Conservation (phyloP, 192 early-diverging fungal species). For the Podila minutissima region DNA sequence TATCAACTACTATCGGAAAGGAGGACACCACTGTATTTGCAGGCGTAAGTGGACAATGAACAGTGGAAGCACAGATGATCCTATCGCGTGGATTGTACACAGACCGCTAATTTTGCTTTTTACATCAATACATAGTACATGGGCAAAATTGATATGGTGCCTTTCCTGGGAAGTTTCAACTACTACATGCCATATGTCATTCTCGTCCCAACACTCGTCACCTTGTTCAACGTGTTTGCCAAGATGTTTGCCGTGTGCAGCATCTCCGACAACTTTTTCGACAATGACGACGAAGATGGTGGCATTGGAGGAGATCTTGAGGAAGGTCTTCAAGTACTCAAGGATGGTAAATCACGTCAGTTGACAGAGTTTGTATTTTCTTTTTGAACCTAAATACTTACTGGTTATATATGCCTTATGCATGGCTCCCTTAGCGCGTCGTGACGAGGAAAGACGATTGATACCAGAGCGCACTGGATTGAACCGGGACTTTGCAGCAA, state of each 20-base stretch:
- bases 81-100: conserved; percentile 56
- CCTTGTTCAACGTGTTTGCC: conserved; percentile 85
- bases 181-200: conserved; percentile 90
- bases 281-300: conserved; percentile 54
- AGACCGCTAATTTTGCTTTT: conserved; percentile 47
- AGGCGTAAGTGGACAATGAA: conserved; percentile 25
- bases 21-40: conserved; percentile 62
- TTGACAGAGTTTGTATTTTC: neutral
- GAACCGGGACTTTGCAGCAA: conserved; percentile 40
- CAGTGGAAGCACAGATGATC: neutral
- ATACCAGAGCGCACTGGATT: conserved; percentile 34
- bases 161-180: conserved; percentile 90
- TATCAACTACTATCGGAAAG: conserved; percentile 57
- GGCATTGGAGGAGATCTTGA: conserved; percentile 40
- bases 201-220: conserved; percentile 77
- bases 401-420: neutral
- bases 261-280: conserved; percentile 52
- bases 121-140: conserved; percentile 59
- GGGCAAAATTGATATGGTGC: conserved; percentile 88
- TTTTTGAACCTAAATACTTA: neutral
- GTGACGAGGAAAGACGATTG: conserved; percentile 40
- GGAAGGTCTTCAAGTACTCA: conserved; percentile 39
- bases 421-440: conserved; percentile 14
- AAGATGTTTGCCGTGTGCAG: conserved; percentile 77
- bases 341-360: conserved; percentile 20